Conservation (phyloP, 2,329 filamentous ascomycete genomes). For the Xylaria arbuscula region DNA sequence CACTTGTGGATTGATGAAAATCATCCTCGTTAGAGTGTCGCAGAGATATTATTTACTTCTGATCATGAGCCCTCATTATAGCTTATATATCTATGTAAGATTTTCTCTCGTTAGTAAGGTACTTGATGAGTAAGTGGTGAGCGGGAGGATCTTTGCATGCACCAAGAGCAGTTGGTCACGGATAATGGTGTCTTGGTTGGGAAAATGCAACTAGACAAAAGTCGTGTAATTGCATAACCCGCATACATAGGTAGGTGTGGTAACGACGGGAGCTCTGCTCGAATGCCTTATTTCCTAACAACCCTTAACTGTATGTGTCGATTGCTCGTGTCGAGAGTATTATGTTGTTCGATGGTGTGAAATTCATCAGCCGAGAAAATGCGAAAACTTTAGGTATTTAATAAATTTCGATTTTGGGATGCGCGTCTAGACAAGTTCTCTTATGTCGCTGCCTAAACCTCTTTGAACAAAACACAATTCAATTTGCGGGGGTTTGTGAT, state of each 20-base stretch:
- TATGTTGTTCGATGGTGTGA: neutral
- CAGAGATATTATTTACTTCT: neutral
- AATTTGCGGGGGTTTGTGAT: slow-evolving; percentile 22
- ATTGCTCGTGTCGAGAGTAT: neutral
- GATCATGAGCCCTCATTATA: neutral
- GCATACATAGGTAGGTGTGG: no score
- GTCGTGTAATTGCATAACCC: neutral
- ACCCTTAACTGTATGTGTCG: neutral
- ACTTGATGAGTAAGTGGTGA: neutral
- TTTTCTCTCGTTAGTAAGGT: neutral
- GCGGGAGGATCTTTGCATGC: neutral
- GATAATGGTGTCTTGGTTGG: neutral
- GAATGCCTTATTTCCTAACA: neutral
- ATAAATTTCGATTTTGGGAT: neutral
- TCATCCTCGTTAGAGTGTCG: neutral
- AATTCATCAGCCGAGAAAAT: neutral
- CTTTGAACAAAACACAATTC: slow-evolving; percentile 19
- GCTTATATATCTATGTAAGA: neutral
- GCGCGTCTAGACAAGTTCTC: neutral
- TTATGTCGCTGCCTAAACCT: slow-evolving; percentile 31
- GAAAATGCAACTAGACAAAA: neutral
- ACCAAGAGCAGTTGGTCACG: neutral
- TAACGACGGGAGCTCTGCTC: no score
- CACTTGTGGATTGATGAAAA: neutral
- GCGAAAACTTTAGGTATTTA: neutral